Conservation (phyloP, 768 basidiomycete species). For the Suillus tomentosus region DNA sequence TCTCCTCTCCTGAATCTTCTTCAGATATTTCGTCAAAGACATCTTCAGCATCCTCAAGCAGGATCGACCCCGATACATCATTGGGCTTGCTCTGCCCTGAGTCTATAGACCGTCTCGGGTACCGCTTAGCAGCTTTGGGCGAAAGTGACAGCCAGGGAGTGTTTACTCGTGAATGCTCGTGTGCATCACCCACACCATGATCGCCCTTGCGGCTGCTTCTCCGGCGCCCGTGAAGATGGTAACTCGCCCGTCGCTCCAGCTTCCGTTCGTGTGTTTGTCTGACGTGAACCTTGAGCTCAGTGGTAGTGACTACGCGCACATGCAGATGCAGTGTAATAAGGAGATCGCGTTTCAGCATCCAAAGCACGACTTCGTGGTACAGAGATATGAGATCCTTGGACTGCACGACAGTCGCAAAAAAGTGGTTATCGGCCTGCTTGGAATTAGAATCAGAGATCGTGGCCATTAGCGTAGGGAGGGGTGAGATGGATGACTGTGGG, state of each 20-base stretch:
- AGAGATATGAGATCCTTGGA: constrained; percentile 64
- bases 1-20: constrained; percentile 47
- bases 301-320: constrained; percentile 79
- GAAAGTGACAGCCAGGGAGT: constrained; percentile 56
- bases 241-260: constrained; percentile 30
- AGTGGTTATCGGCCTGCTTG: constrained; percentile 68
- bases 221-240: constrained; percentile 25
- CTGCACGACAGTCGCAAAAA: constrained; percentile 77
- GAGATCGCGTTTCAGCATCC: constrained; percentile 89
- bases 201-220: constrained; percentile 22
- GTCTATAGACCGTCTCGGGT: constrained; percentile 50
- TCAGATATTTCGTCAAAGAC: constrained; percentile 34
- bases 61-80: constrained; percentile 35
- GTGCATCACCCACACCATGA: constrained; percentile 16
- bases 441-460: constrained; percentile 70
- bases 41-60: constrained; percentile 36
- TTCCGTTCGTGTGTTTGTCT: constrained; percentile 43
- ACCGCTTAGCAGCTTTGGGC: constrained; percentile 51
- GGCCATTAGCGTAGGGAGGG: constrained; percentile 74
- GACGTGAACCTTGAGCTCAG: constrained; percentile 74
- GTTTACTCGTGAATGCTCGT: constrained; percentile 16
- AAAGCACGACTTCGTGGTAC: constrained; percentile 83
- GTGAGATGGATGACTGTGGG: constrained; percentile 56
- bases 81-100: constrained; percentile 43
- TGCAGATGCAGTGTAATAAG: constrained; percentile 84